Conservation (phyloP, 495 filamentous ascomycete species). For the Aspergillus ostianus region DNA sequence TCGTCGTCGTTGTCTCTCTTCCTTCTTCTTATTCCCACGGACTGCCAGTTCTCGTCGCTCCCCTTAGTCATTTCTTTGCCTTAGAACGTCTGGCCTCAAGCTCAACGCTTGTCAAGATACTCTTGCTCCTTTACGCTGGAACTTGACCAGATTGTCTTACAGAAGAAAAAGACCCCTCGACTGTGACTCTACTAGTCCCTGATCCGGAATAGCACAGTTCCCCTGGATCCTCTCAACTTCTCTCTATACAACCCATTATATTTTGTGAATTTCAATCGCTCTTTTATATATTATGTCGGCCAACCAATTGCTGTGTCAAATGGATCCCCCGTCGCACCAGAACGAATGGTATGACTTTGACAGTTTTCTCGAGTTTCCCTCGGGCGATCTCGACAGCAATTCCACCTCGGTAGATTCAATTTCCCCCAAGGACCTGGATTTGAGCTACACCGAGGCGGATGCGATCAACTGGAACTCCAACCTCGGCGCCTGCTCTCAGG, state of each 20-base stretch:
- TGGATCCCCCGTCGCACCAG: conserved; percentile 24
- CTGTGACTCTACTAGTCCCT: background rate
- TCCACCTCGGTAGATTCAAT: conserved; percentile 34
- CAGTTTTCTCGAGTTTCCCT: conserved; percentile 37
- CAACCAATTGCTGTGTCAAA: conserved; percentile 21
- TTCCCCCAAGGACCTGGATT: conserved; percentile 33
- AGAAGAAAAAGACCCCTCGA: background rate
- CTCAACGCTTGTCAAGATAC: background rate
- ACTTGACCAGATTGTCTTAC: background rate
- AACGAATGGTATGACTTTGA: conserved; percentile 42
- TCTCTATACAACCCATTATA: background rate
- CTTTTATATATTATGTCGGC: conserved; percentile 18
- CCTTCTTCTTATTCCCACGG: background rate
- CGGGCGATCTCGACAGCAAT: conserved; percentile 31
- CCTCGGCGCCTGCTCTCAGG: conserved; percentile 19
- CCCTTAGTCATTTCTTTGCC: background rate
- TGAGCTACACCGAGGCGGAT: conserved; percentile 28
- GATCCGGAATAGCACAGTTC: conserved; percentile 8
- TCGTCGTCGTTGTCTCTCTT: background rate
- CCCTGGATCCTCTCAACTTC: background rate
- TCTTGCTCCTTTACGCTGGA: background rate
- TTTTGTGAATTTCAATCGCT: background rate
- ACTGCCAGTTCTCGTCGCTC: background rate
- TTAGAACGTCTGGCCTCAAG: background rate
- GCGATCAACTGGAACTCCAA: conserved; percentile 23